phyloP scores from a whole-genome alignment of 495 filamentous ascomycete species.

The Sporormia fimetaria region DNA sequence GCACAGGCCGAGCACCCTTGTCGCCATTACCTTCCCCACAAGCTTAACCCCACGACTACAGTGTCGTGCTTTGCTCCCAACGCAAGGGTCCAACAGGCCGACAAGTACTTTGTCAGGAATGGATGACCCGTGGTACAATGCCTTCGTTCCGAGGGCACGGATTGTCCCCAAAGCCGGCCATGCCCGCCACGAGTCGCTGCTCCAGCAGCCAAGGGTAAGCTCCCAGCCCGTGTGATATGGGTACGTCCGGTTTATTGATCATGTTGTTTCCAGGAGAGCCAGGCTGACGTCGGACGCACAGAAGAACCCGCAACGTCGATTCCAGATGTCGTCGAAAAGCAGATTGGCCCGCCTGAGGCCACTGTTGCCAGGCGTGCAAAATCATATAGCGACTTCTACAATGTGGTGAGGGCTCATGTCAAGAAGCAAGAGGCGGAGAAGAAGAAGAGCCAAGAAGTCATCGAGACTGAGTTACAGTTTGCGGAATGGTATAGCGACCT shows the following conservation, averaged over 20 bases:
- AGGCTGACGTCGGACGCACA: constrained; percentile 36
- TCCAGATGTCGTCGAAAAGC: constrained; percentile 39
- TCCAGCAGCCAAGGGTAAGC: constrained; percentile 59
- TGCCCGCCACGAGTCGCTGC: constrained; percentile 49
- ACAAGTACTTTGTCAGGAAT: too few relatives aligned
- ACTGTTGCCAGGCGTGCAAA: constrained; percentile 54
- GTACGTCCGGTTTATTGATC: constrained; percentile 31
- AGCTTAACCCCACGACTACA: too few relatives aligned
- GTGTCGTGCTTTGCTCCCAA: too few relatives aligned
- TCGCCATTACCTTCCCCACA: too few relatives aligned
- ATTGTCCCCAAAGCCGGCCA: constrained; percentile 42
- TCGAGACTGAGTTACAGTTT: constrained; percentile 48
- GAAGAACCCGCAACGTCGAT: constrained; percentile 36
- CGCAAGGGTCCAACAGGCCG: too few relatives aligned
- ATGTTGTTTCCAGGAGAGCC: constrained; percentile 32
- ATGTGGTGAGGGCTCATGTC: constrained; percentile 47
- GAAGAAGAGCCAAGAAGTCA: constrained; percentile 28
- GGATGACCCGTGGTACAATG: constrained; percentile 64
- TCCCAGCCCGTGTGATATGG: constrained; percentile 12
- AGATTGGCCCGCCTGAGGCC: constrained; percentile 48
- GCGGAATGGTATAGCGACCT: constrained; percentile 49
- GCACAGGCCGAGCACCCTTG: too few relatives aligned
- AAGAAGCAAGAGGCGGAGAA: constrained; percentile 38
- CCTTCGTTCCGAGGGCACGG: constrained; percentile 45
- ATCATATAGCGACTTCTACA: constrained; percentile 65